A percentile compares a stretch with the other conserved stretches of the same genome.
Evolutionary conservation across 148 eudicot genomes (phyloP).

Genomic region (Camellia granthamiana): DNA sequence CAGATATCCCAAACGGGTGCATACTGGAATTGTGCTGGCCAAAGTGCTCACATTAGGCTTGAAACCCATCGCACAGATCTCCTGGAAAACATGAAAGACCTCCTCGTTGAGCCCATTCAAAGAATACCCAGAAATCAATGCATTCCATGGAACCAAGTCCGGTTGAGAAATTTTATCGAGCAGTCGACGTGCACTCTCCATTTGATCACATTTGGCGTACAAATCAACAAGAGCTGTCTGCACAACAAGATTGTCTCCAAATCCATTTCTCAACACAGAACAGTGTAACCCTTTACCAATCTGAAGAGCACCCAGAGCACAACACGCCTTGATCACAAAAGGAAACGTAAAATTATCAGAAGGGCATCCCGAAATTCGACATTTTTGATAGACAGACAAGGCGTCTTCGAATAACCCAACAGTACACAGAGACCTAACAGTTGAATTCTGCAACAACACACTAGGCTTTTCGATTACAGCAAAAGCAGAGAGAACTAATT

Average conservation of each 20-base stretch:
- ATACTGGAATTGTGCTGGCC: constrained; percentile 54
- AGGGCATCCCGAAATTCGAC: constrained; percentile 32
- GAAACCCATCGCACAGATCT: constrained; percentile 34
- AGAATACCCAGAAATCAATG: constrained; percentile 64
- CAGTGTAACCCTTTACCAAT: constrained; percentile 46
- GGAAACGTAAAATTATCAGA: constrained; percentile 67
- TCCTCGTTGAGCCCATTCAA: constrained; percentile 46
- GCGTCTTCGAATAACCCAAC: constrained; percentile 49
- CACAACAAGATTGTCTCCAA: constrained; percentile 42
- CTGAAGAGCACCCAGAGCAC: constrained; percentile 29
- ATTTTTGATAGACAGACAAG: constrained; percentile 38
- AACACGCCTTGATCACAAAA: constrained; percentile 61
- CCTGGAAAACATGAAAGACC: constrained; percentile 34
- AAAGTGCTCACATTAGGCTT: constrained; percentile 57
- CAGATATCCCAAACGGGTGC: constrained; percentile 39
- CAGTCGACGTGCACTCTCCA: constrained; percentile 48
- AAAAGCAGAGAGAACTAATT: constrained; percentile 42
- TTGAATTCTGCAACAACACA: constrained; percentile 46
- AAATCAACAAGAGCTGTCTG: constrained; percentile 62
- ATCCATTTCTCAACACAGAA: constrained; percentile 55
- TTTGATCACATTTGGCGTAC: constrained; percentile 45
- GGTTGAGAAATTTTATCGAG: constrained; percentile 54
- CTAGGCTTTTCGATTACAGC: constrained; percentile 30
- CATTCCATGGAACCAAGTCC: constrained; percentile 61
- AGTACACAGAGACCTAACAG: constrained; percentile 41